phyloP scores from a whole-genome alignment of 2,329 filamentous ascomycete genomes.

The Metarhizium sp. region DNA sequence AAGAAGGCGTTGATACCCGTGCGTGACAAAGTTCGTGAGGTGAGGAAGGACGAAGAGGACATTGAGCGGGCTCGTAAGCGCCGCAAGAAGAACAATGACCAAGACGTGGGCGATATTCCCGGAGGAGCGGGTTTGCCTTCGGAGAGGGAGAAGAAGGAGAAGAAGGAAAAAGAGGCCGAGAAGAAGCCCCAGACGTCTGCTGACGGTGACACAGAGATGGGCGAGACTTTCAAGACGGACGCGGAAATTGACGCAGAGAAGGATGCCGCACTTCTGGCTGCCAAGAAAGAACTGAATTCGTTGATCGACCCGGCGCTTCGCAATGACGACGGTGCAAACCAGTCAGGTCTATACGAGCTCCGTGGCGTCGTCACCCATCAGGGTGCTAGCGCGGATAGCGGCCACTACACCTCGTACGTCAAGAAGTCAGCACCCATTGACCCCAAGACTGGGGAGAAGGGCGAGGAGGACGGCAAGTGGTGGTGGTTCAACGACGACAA shows the following conservation, averaged over 20 bases:
- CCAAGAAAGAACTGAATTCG: slow-evolving; percentile 80
- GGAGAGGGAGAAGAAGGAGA: slow-evolving; percentile 41
- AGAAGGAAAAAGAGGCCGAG: slow-evolving; percentile 35
- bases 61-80: slow-evolving; percentile 86
- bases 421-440: slow-evolving; percentile 77
- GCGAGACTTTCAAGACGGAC: slow-evolving; percentile 80
- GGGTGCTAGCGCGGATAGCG: slow-evolving; percentile 91
- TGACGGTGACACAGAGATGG: slow-evolving; percentile 66
- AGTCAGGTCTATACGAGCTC: slow-evolving; percentile 91
- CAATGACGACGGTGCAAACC: slow-evolving; percentile 76
- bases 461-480: slow-evolving; percentile 87
- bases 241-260: slow-evolving; percentile 85
- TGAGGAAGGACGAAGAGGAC: slow-evolving; percentile 91
- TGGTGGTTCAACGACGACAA: slow-evolving; percentile 99
- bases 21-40: slow-evolving; percentile 91
- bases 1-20: slow-evolving; percentile 77
- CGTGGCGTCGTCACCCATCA: slow-evolving; percentile 93
- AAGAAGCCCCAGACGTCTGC: slow-evolving; percentile 27
- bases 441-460: slow-evolving; percentile 64
- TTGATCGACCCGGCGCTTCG: slow-evolving; percentile 67
- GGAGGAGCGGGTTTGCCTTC: slow-evolving; percentile 38
- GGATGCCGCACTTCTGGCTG: slow-evolving; percentile 60
- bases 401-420: slow-evolving; percentile 95
- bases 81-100: slow-evolving; percentile 58
- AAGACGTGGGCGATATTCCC: slow-evolving; percentile 34